Evolutionary conservation across 1,284 basidiomycete genomes (phyloP), one percentile per base, ranked within the genome.

Genomic region (Microbotryomycetes sp.): DNA sequence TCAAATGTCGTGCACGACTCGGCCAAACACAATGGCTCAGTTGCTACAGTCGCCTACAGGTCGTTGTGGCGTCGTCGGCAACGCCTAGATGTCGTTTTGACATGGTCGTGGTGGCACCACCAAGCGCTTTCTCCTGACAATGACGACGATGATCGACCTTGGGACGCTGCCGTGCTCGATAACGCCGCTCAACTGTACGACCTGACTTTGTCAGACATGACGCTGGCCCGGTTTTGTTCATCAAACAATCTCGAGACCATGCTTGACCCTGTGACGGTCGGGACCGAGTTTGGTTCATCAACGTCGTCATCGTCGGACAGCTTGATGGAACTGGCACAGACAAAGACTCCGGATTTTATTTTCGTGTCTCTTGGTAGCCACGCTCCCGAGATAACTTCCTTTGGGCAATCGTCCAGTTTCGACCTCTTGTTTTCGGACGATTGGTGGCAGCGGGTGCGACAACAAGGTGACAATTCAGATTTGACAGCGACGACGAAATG

Each of bases 91-190:
- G 4, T 59, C 13, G 9, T 67, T 31, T n/a, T 67, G 4, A 64
- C 62, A 1, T 67, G 65, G 65, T 21, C 27, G n/a, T 67, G 65
- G 62, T 67, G 65, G 65, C 62, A 65, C 35, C 0, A 16, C 13
- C 29, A 52, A 23, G 51, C 50, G 31, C 13, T 65, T 6, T 47
- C 4, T 3, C 52, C 28, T 15, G 62, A 59, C 31, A 60, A 57
- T 2, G 52, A 52, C 24, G 64, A 62, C 27, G 35, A 41, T 41
- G 9, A 9, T 41, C 11, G 11, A 9, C 9, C 35, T 11, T 41
- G 35, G 35, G 11, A 24, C 15, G 18, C 57, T 5, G 48, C 52
- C 26, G 18, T 57, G 26, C 16, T 2, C 21, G 11, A 49, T 15
- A 21, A 45, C 18, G 9, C 31, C 3, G 35, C 35, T 18, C 11